Evolutionary conservation across 768 basidiomycete species (phyloP).

Genomic region (Boletus rufocinnamomeus): DNA sequence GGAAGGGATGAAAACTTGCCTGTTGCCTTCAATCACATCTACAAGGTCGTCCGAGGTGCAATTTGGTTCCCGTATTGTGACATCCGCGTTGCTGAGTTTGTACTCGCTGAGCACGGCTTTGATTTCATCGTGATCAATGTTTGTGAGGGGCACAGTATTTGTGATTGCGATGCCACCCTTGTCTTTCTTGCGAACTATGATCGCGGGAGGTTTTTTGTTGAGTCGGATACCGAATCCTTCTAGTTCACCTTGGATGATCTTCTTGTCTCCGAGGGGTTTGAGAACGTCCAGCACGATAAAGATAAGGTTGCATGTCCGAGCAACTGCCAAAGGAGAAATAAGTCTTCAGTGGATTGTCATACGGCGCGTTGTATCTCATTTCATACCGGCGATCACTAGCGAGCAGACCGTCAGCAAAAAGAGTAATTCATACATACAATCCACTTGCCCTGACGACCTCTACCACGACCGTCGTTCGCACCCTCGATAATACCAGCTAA

Average conservation of each 20-base stretch:
- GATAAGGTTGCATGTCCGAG: constrained; percentile 96
- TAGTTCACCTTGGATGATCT: constrained; percentile 85
- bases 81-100: constrained; percentile 82
- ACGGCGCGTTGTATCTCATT: constrained; percentile 9
- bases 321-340: constrained; percentile 54
- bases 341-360: constrained; percentile 1
- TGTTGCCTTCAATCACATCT: constrained; percentile 95
- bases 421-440: constrained; percentile 18
- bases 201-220: constrained; percentile 91
- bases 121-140: constrained; percentile 95
- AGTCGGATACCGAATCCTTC: constrained; percentile 98
- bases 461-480: constrained; percentile 92
- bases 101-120: constrained; percentile 95
- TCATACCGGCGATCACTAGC: constrained; percentile 75
- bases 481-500: constrained; percentile 97
- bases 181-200: constrained; percentile 82
- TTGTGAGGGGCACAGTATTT: constrained; percentile 94
- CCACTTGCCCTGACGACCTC: constrained; percentile 86
- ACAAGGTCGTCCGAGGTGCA: constrained; percentile 96
- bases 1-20: constrained; percentile 41
- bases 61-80: constrained; percentile 89
- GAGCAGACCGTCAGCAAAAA: constrained; percentile 12
- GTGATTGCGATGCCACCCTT: constrained; percentile 93
- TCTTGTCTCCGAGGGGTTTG: constrained; percentile 96
- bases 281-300: constrained; percentile 98